Percentiles rank a stretch among this genome's conserved stretches.
Conservation (phyloP, 306 rosid species). For the Rubus parviflorus region DNA sequence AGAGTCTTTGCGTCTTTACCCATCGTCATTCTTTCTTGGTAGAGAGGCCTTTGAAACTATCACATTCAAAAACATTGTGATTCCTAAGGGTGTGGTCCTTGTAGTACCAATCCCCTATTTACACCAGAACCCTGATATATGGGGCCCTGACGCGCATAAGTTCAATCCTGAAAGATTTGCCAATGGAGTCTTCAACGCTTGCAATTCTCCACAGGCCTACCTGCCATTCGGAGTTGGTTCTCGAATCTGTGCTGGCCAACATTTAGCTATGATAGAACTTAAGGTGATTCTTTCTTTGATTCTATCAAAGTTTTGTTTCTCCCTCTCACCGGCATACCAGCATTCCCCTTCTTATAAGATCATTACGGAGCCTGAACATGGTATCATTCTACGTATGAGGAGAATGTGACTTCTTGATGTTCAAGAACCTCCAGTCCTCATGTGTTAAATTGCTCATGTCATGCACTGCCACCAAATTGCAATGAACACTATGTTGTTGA, state of each 20-base stretch:
- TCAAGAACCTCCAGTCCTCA: neutral
- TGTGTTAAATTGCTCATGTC: neutral
- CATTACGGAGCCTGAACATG: constrained; percentile 32
- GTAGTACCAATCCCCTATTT: constrained; percentile 41
- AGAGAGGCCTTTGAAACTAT: constrained; percentile 46
- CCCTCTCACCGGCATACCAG: constrained; percentile 14
- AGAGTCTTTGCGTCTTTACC: constrained; percentile 57
- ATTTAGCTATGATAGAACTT: constrained; percentile 56
- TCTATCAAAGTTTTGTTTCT: constrained; percentile 31
- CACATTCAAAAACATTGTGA: constrained; percentile 33
- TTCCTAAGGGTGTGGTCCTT: constrained; percentile 57
- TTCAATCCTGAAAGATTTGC: constrained; percentile 65
- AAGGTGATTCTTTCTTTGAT: constrained; percentile 42
- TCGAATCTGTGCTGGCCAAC: constrained; percentile 52
- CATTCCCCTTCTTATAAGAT: constrained; percentile 31
- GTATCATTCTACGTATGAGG: constrained; percentile 14
- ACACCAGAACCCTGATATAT: constrained; percentile 43
- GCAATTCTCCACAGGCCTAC: constrained; percentile 51
- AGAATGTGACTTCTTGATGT: neutral
- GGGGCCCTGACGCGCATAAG: constrained; percentile 57
- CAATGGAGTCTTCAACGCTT: constrained; percentile 51
- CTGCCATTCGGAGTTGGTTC: constrained; percentile 59
- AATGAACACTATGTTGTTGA: neutral
- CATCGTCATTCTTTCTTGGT: constrained; percentile 32
- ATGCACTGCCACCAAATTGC: neutral